Conservation (phyloP, 2,329 filamentous ascomycete species). For the Aspergillus neoniger region DNA sequence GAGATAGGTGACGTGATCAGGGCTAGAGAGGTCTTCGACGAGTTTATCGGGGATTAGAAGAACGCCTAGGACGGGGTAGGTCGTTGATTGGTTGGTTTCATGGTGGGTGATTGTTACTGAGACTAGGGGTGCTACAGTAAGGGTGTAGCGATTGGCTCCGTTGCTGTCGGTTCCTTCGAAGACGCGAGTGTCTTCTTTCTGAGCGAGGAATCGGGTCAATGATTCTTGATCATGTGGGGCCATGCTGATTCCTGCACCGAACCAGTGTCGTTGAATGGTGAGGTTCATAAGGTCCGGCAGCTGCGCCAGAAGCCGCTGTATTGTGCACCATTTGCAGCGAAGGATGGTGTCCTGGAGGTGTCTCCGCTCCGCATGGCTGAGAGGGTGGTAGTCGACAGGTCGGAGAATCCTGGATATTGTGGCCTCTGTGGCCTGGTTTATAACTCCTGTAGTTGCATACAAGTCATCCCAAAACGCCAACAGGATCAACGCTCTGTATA, state of each 20-base stretch:
- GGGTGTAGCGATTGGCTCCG: conserved; percentile 19
- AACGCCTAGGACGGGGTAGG: conserved; percentile 23
- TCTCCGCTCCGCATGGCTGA: conserved; percentile 31
- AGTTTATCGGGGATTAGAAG: conserved; percentile 22
- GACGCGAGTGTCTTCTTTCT: conserved; percentile 15
- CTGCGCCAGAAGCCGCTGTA: conserved; percentile 34
- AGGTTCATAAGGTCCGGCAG: conserved; percentile 39
- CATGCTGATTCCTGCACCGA: conserved; percentile 29
- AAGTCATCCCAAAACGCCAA: conserved; percentile 44
- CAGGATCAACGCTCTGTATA: conserved; percentile 45
- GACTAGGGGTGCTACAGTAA: conserved; percentile 24
- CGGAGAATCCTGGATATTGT: conserved; percentile 35
- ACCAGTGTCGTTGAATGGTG: conserved; percentile 37
- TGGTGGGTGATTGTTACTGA: conserved; percentile 23
- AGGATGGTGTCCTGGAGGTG: conserved; percentile 39
- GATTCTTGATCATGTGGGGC: conserved; percentile 16
- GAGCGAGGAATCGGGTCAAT: conserved; percentile 26
- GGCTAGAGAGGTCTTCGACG: conserved; percentile 31
- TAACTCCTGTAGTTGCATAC: neutral
- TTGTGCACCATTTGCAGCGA: conserved; percentile 44
- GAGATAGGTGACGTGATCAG: conserved; percentile 34
- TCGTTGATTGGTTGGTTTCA: conserved; percentile 10
- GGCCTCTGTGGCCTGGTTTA: conserved; percentile 1
- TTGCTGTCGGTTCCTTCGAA: conserved; percentile 23
- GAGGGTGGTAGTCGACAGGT: conserved; percentile 37